These are phyloP conservation scores for Curvularia eragrostidis DNA, from an alignment of 2,329 filamentous ascomycete species.

Conservation along the genomic window DNA sequence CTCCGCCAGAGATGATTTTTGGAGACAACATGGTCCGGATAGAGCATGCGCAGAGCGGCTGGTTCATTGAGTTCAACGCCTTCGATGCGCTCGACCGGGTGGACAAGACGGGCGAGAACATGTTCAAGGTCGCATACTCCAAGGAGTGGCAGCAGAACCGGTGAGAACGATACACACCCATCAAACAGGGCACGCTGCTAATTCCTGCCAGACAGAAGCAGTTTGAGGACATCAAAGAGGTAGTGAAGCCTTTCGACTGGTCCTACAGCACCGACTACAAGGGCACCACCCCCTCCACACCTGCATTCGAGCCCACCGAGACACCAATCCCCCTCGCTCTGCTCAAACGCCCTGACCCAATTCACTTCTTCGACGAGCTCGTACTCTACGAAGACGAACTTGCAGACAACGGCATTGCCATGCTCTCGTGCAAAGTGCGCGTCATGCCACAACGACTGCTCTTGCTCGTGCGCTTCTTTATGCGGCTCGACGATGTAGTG, in stretches of 20 bases:
- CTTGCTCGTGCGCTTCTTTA: slow-evolving; percentile 84
- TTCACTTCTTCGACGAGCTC: slow-evolving; percentile 95
- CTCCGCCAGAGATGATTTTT: slow-evolving; percentile 98
- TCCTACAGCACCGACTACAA: slow-evolving; percentile 90
- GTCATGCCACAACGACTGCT: slow-evolving; percentile 92
- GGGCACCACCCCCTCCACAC: slow-evolving; percentile 64
- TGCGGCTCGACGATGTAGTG: slow-evolving; percentile 90
- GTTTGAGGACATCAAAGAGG: slow-evolving; percentile 85
- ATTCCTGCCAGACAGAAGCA: slow-evolving; percentile 69
- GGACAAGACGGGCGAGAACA: slow-evolving; percentile 88
- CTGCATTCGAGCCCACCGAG: slow-evolving; percentile 54
- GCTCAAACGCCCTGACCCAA: slow-evolving; percentile 87
- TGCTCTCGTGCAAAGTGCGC: slow-evolving; percentile 87
- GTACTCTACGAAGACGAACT: slow-evolving; percentile 97
- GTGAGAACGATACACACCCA: slow-evolving; percentile 37
- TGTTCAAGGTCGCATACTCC: slow-evolving; percentile 94
- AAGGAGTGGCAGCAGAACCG: slow-evolving; percentile 80
- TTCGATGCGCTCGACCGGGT: slow-evolving; percentile 87
- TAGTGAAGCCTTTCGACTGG: slow-evolving; percentile 98
- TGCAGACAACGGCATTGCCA: slow-evolving; percentile 93
- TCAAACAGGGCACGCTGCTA: slow-evolving; percentile 6
- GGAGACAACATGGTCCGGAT: slow-evolving; percentile 88
- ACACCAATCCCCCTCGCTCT: slow-evolving; percentile 81
- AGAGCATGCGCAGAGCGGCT: slow-evolving; percentile 74
- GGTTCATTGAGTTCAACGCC: slow-evolving; percentile 81